Evolutionary conservation across 1,284 basidiomycete species (phyloP).

Genomic region (Heterobasidion occidentale): DNA sequence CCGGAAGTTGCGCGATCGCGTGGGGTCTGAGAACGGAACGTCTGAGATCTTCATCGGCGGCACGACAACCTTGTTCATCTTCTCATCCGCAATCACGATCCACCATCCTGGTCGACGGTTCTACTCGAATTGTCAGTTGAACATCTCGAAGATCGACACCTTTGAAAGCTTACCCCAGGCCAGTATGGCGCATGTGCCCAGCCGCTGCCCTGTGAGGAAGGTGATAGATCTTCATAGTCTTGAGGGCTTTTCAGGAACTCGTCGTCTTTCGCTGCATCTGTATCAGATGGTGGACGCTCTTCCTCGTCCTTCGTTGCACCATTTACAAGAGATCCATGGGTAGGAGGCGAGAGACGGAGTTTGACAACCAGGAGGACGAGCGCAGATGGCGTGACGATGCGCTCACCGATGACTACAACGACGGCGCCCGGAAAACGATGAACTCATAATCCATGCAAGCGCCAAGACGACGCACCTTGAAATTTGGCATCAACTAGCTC

Average conservation of each 20-base stretch:
- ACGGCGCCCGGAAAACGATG: not conserved
- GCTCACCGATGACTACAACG: slow-evolving; percentile 82
- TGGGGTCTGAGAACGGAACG: slow-evolving; percentile 59
- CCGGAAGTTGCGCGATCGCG: slow-evolving; percentile 61
- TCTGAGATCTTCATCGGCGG: slow-evolving; percentile 83
- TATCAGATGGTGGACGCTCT: slow-evolving; percentile 20
- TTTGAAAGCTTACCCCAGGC: slow-evolving; percentile 58
- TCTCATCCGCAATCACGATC: slow-evolving; percentile 88
- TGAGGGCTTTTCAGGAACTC: slow-evolving; percentile 59
- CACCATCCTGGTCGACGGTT: slow-evolving; percentile 86
- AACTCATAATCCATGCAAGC: not conserved
- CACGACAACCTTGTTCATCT: slow-evolving; percentile 84
- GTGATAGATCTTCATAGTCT: slow-evolving; percentile 51
- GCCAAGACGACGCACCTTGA: slow-evolving; percentile 57
- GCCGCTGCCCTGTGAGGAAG: slow-evolving; percentile 35
- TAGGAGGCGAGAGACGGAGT: slow-evolving; percentile 58
- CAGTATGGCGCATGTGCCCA: slow-evolving; percentile 88
- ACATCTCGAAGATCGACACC: not conserved
- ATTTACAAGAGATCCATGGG: slow-evolving; percentile 30
- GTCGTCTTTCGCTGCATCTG: slow-evolving; percentile 55
- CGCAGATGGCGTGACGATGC: slow-evolving; percentile 80
- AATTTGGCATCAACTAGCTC: slow-evolving; percentile 84
- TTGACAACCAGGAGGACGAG: slow-evolving; percentile 88
- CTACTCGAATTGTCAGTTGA: slow-evolving; percentile 26
- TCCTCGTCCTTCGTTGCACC: slow-evolving; percentile 44